Percentiles rank a stretch among this genome's conserved stretches.
Evolutionary conservation across 73 alveolate species (phyloP).

Genomic region (Tetrahymena borealis): DNA sequence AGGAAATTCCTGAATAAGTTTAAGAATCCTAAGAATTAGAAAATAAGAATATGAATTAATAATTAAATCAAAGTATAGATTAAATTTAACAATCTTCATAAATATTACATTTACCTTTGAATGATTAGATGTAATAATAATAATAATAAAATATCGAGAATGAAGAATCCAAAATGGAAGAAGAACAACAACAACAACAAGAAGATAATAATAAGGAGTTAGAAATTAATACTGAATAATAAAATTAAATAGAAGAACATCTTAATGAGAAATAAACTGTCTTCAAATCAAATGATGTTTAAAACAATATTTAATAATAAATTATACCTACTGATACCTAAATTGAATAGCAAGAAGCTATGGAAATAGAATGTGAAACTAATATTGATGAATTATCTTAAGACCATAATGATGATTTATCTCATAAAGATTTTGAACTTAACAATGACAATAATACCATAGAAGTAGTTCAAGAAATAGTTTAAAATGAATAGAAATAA

Average conservation of each 20-base stretch:
- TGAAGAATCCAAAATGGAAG: not conserved
- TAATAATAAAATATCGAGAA: not conserved
- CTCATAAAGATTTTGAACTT: not conserved
- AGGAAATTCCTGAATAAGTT: too few relatives aligned
- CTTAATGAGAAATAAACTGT: too few relatives aligned
- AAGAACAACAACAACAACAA: not conserved
- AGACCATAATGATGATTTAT: not conserved
- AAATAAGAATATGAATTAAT: too few relatives aligned
- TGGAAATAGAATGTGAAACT: constrained; percentile 2
- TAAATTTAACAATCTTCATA: too few relatives aligned
- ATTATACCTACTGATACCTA: too few relatives aligned
- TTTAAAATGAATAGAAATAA: too few relatives aligned
- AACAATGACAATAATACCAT: too few relatives aligned
- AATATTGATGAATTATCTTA: not conserved
- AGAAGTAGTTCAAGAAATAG: too few relatives aligned
- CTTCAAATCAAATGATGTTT: not conserved
- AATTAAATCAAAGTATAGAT: too few relatives aligned
- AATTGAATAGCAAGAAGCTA: not conserved
- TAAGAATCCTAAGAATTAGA: too few relatives aligned
- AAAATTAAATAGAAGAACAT: not conserved
- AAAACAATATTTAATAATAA: not conserved
- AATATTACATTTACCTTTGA: too few relatives aligned
- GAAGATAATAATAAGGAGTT: not conserved
- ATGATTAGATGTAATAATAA: not conserved
- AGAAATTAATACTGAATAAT: not conserved